Evolutionary conservation across 306 rosid species (phyloP), one percentile per base, ranked within the genome.

Genomic region (Gillenia trifoliata): DNA sequence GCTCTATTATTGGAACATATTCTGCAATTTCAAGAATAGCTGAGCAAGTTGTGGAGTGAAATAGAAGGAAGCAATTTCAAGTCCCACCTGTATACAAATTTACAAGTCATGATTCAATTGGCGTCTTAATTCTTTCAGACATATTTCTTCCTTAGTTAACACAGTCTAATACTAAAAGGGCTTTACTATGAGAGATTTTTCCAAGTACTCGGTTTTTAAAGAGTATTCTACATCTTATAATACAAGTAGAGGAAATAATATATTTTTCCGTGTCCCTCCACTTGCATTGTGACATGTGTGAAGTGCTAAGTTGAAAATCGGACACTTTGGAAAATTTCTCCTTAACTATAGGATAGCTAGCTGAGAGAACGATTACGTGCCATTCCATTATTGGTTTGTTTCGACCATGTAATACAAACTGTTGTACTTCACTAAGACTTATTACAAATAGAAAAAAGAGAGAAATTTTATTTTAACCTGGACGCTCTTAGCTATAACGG

Each of bases 21-120:
- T 88, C 92, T 40, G 82, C 96, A 54, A 10, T 77, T 15, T 8
- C 50, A 72, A 85, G 41, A 81, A 79, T 86, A 67, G 23, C 33
- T 38, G 52, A 43, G 26, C 13, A 64, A 16, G 4, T 16, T 61
- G 4, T 40, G 55, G 67, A 38, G n/a, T 72, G 28, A 34, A 71
- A 4, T 15, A 47, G 52, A 47, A 47, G 52, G 52, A 47, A 45
- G 52, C 41, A 47, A 47, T 47, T 47, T 47, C 6, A 6, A 47
- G 41, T 38, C 41, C 41, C 41, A 38, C 11, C 11, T 8, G 41
- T 38, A 38, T 8, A 38, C 41, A 38, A 38, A 38, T 38, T 38
- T 38, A 8, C 41, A 38, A 38, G 9, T 8, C 41, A 38, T 38
- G 41, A 38, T 38, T 38, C 41, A 38, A 38, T 3, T 38, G 41